Conservation (phyloP, 176 grass and related monocot species). For the Triticum dicoccoides region DNA sequence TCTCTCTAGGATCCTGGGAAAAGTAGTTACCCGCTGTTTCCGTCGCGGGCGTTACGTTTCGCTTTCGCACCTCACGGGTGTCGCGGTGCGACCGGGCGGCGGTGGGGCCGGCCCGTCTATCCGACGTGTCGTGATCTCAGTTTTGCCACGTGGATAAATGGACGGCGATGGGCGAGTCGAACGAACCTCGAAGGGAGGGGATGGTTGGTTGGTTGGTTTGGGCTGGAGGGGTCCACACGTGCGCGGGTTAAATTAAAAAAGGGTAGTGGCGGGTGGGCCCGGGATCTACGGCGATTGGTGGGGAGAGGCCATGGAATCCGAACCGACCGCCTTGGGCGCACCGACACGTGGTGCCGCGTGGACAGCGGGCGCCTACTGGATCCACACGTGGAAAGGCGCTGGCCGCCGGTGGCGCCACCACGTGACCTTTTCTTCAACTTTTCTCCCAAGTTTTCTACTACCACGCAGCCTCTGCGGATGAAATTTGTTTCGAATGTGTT, state of each 20-base stretch:
- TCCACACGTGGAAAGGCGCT: constrained; percentile 2
- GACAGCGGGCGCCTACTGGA: not conserved
- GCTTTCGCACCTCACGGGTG: constrained; percentile 21
- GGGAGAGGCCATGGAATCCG: not conserved
- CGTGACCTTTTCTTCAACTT: not conserved
- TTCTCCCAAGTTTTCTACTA: not conserved
- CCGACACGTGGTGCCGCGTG: constrained; percentile 29
- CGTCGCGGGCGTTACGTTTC: constrained; percentile 22
- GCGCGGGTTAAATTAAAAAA: not conserved
- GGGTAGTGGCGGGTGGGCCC: not conserved
- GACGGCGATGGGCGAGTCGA: not conserved
- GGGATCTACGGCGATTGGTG: not conserved
- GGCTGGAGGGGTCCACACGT: not conserved
- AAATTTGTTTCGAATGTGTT: not conserved
- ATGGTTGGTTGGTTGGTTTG: too few species aligned
- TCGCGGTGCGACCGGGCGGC: not conserved
- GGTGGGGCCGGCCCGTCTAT: not conserved
- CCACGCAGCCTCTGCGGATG: too few species aligned
- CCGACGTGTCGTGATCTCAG: not conserved
- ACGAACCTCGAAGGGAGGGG: not conserved
- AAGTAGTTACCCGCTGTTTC: constrained; percentile 32
- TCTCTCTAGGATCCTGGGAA: constrained; percentile 3
- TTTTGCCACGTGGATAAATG: not conserved
- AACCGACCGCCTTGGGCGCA: not conserved
- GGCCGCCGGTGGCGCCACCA: not conserved